These are phyloP conservation scores for Cryptosporidium meleagridis DNA, from an alignment of 169 alveolate species.

Conservation along the genomic window DNA sequence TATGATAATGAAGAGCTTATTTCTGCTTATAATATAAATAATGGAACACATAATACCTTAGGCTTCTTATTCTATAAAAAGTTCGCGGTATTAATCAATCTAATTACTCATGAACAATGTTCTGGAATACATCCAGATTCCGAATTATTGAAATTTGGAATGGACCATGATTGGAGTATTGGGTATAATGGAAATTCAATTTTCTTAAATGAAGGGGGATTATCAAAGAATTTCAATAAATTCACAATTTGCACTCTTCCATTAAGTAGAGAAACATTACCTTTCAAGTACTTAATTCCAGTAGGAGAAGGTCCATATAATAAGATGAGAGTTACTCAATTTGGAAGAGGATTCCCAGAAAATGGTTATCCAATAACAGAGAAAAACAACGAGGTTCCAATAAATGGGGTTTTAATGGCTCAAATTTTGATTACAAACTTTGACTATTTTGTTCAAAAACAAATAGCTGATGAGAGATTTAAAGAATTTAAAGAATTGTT, in stretches of 20 bases:
- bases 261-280: not conserved
- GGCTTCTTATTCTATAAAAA: slow-evolving; percentile 35
- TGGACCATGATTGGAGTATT: slow-evolving; percentile 45
- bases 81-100: slow-evolving; percentile 11
- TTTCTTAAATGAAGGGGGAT: slow-evolving; percentile 18
- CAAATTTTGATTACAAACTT: slow-evolving; percentile 43
- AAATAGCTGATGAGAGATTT: slow-evolving; percentile 59
- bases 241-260: slow-evolving; percentile 24
- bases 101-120: slow-evolving; percentile 47
- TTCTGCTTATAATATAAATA: slow-evolving; percentile 47
- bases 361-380: slow-evolving; percentile 28
- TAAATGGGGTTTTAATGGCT: slow-evolving; percentile 37
- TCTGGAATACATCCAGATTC: slow-evolving; percentile 36
- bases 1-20: slow-evolving; percentile 41
- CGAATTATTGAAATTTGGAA: not conserved
- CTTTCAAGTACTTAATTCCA: slow-evolving; percentile 7
- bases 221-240: not conserved
- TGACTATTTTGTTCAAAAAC: slow-evolving; percentile 46
- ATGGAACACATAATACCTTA: slow-evolving; percentile 61
- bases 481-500: slow-evolving; percentile 27
- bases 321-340: slow-evolving; percentile 20
- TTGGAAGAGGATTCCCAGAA: slow-evolving; percentile 47
- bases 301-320: not conserved
- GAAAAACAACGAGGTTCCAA: slow-evolving; percentile 26
- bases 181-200: slow-evolving; percentile 28